Evolutionary conservation across 2,329 filamentous ascomycete species (phyloP), one percentile per base, ranked within the genome.

Genomic region (Colletotrichum theobromicola): DNA sequence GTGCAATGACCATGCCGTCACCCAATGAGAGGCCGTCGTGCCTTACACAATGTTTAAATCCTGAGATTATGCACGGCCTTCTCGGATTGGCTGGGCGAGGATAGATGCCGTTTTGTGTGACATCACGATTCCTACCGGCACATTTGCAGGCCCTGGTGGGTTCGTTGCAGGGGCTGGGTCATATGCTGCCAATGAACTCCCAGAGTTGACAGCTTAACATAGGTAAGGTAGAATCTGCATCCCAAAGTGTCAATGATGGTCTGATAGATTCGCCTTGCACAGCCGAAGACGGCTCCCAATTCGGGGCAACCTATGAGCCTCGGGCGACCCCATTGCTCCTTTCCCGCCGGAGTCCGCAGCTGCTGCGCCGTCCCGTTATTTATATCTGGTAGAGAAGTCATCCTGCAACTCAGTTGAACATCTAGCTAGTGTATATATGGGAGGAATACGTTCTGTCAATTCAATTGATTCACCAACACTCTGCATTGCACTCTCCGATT

Each of bases 101-200:
- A 15, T 34, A 30, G 34, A 53, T 66, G 37, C 62, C 61, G 55
- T 15, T 60, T 58, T 10, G 57, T 53, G 72, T 75, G 69, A 75
- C 72, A 75, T 75, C 72, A 75, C 72, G 57, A 67, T 58, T 63
- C 32, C 61, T 53, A 12, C 35, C 50, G 7, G 32, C 50, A 37
- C 35, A 62, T 35, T 24, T 68, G n/a, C 50, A 46, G 37, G 37
- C 26, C 26, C 46, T 24, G 32, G 16, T 63, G 37, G 37, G n/a
- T 24, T 57, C 42, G 30, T 26, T 26, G 50, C 70, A 58, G 66
- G 58, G 70, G 66, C 21, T 13, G 26, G 34, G 26, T 21, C 30
- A 16, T 42, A 18, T 26, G 9, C 66, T 65, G 34, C 71, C 71
- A 70, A 70, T 74, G 28, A 42, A 57, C 50, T 35, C 28, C 37